Conservation (phyloP, 352 stramenopile genomes). For the Phytophthora brassicae region DNA sequence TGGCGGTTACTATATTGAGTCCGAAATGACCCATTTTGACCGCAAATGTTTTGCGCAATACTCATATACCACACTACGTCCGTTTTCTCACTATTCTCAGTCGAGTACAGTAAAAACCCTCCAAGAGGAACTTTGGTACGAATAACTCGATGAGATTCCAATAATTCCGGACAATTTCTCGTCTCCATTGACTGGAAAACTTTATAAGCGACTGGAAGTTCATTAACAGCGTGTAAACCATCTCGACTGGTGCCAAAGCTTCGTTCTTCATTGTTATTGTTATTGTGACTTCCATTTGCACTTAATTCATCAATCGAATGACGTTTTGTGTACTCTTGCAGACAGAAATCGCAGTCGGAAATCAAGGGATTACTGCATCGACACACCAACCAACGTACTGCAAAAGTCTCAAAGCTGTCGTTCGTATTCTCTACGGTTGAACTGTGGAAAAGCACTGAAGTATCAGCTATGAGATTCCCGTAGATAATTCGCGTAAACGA, state of each 20-base stretch:
- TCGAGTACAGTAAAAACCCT: constrained; percentile 73
- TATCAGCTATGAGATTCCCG: constrained; percentile 65
- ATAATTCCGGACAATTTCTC: constrained; percentile 64
- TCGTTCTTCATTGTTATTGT: constrained; percentile 37
- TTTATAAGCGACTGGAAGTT: constrained; percentile 65
- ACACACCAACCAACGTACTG: constrained; percentile 73
- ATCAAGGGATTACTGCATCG: constrained; percentile 65
- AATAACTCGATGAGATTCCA: constrained; percentile 60
- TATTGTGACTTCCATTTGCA: constrained; percentile 34
- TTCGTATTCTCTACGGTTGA: constrained; percentile 15
- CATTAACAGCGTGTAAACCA: constrained; percentile 20
- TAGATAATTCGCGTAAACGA: constrained; percentile 82
- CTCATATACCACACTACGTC: constrained; percentile 83
- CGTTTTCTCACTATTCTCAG: constrained; percentile 53
- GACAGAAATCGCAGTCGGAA: constrained; percentile 71
- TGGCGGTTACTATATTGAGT: constrained; percentile 51
- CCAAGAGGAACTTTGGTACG: constrained; percentile 61
- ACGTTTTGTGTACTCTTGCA: constrained; percentile 71
- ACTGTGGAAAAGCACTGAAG: constrained; percentile 73
- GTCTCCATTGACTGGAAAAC: constrained; percentile 70
- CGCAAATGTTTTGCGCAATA: constrained; percentile 27
- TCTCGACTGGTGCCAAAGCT: background rate
- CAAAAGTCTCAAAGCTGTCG: constrained; percentile 45
- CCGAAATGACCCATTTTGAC: background rate
- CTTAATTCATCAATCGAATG: constrained; percentile 51